phyloP scores from a whole-genome alignment of 2,329 filamentous ascomycete genomes.

The Lasiodiplodia hormozganensis region DNA sequence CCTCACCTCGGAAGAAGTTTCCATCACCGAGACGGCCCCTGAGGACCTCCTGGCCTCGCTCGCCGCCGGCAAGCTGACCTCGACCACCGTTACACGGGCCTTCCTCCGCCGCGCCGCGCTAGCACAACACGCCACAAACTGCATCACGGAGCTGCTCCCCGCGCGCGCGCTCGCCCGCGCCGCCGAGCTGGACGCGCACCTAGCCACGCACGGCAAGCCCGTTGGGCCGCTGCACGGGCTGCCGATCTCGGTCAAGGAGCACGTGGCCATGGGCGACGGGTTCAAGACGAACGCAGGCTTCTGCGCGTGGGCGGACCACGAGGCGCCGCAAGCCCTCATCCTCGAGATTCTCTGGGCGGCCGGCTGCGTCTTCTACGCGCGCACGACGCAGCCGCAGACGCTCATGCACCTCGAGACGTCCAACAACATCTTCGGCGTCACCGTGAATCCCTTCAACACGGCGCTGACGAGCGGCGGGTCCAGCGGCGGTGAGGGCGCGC shows the following conservation, averaged over 20 bases:
- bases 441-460: constrained; percentile 62
- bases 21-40: constrained; percentile 47
- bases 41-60: constrained; percentile 41
- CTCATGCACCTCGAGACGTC: constrained; percentile 61
- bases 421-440: constrained; percentile 58
- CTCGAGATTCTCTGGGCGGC: constrained; percentile 39
- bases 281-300: constrained; percentile 58
- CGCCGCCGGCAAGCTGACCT: constrained; percentile 36
- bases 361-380: constrained; percentile 59
- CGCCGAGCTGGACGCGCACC: constrained; percentile 41
- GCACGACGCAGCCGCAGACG: constrained; percentile 63
- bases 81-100: constrained; percentile 56
- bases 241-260: constrained; percentile 59
- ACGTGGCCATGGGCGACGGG: constrained; percentile 56
- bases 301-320: constrained; percentile 50
- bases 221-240: constrained; percentile 57
- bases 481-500: constrained; percentile 64
- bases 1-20: constrained; percentile 41
- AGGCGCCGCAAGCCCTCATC: constrained; percentile 33
- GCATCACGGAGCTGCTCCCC: constrained; percentile 50
- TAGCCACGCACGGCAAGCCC: constrained; percentile 41
- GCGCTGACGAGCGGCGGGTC: constrained; percentile 59
- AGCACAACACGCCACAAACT: constrained; percentile 64
- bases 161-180: constrained; percentile 44
- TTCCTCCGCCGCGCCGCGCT: constrained; percentile 62